phyloP scores from a whole-genome alignment of 2,329 filamentous ascomycete genomes.

The Sclerotinia minor region DNA sequence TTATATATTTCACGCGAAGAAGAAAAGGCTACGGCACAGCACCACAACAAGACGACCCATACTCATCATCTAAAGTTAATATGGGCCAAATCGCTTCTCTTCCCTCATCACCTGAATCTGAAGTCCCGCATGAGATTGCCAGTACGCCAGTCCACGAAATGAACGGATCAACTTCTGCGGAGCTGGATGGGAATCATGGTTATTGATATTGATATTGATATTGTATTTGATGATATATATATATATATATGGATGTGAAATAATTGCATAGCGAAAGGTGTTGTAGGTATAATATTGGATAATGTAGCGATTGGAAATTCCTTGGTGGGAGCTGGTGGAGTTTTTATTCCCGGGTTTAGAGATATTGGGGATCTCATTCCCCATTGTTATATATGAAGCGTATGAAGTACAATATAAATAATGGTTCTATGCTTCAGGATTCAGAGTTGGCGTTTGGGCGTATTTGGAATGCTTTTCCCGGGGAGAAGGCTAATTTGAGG shows the following conservation, averaged over 20 bases:
- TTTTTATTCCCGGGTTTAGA: not conserved
- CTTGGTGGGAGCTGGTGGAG: too few species aligned
- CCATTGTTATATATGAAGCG: too few species aligned
- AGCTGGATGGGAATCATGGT: not conserved
- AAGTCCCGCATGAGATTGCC: not conserved
- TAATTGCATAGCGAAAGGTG: constrained; percentile 1
- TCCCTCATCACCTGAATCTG: not conserved
- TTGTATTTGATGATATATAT: not conserved
- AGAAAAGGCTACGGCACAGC: not conserved
- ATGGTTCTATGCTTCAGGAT: not conserved
- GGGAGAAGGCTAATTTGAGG: not conserved
- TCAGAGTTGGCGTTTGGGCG: not conserved
- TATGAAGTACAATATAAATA: not conserved
- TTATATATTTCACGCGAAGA: not conserved
- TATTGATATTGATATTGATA: too few species aligned
- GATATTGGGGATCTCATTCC: not conserved
- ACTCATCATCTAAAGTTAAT: not conserved
- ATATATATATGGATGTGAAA: not conserved
- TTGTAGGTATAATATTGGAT: not conserved
- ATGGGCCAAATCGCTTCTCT: not conserved
- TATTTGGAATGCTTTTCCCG: not conserved
- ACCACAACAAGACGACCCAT: not conserved
- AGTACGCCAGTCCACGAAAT: not conserved
- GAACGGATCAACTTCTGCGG: not conserved
- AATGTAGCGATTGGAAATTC: not conserved